A percentile compares a stretch with the other conserved stretches of the same genome.
phyloP scores from a whole-genome alignment of 2,329 filamentous ascomycete genomes.

The Fusarium sp. region DNA sequence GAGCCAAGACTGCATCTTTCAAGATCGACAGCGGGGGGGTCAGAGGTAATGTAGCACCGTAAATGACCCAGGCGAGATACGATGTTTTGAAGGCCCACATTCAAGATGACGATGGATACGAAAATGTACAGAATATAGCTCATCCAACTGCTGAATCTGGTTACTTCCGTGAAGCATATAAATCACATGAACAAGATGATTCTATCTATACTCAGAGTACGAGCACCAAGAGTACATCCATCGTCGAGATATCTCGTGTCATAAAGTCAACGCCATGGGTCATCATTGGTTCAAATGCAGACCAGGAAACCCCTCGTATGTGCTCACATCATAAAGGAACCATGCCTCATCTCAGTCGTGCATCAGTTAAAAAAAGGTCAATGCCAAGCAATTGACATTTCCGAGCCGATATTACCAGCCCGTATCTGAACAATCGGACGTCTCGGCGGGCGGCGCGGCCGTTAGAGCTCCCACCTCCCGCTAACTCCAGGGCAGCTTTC shows the following conservation, averaged over 20 bases:
- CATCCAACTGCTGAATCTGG: neutral
- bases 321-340: neutral
- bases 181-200: neutral
- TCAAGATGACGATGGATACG: neutral
- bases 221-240: neutral
- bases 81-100: constrained; percentile 3
- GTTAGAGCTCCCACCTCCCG: constrained; percentile 25
- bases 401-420: neutral
- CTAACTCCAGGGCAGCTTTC: constrained; percentile 26
- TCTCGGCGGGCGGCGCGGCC: constrained; percentile 21
- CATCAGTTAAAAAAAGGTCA: neutral
- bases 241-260: neutral
- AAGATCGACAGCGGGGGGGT: neutral
- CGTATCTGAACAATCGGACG: constrained; percentile 12
- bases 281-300: neutral
- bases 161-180: neutral
- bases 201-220: neutral
- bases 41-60: neutral
- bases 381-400: constrained; percentile 2
- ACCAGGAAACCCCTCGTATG: neutral
- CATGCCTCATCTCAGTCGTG: neutral
- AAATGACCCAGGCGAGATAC: constrained; percentile 1
- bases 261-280: neutral
- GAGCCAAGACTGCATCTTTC: neutral
- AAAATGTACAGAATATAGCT: neutral